A percentile compares a stretch with the other conserved stretches of the same genome.
Evolutionary conservation across 2,329 filamentous ascomycete genomes (phyloP).

Genomic region (Endoconidiophora polonica): DNA sequence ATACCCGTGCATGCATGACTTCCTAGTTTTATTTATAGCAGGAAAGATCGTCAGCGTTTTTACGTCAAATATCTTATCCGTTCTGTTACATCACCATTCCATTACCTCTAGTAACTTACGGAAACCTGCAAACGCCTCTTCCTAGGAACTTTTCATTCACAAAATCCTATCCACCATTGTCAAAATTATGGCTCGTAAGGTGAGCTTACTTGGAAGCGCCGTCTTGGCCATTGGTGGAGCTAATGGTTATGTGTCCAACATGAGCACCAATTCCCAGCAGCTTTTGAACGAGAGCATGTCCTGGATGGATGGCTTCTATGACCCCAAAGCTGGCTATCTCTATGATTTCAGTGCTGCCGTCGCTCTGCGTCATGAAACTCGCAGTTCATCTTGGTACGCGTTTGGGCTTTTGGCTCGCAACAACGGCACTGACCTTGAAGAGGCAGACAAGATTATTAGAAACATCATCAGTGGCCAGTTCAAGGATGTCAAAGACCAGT

Average conservation of each 20-base stretch:
- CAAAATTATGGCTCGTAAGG: background rate
- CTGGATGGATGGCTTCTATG: slow-evolving; percentile 39
- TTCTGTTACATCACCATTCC: no score
- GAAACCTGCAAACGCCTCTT: no score
- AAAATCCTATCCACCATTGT: background rate
- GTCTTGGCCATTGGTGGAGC: background rate
- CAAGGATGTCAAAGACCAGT: slow-evolving; percentile 34
- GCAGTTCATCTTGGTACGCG: slow-evolving; percentile 42
- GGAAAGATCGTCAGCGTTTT: no score
- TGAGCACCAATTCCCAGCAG: slow-evolving; percentile 10
- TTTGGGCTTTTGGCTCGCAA: slow-evolving; percentile 40
- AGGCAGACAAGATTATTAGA: slow-evolving; percentile 35
- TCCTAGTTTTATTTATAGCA: no score
- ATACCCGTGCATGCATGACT: no score
- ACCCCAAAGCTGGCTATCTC: slow-evolving; percentile 33
- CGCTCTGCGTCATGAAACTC: slow-evolving; percentile 38
- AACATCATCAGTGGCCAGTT: slow-evolving; percentile 37
- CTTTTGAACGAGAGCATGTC: slow-evolving; percentile 34
- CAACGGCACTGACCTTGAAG: slow-evolving; percentile 27
- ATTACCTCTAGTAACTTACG: no score
- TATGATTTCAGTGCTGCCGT: slow-evolving; percentile 29
- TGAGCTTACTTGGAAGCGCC: slow-evolving; percentile 1
- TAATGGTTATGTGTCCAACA: background rate
- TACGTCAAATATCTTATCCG: no score
- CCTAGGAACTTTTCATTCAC: no score